These are phyloP conservation scores for Symbiodinium natans DNA, from an alignment of 73 alveolate genomes.

Conservation along the genomic window DNA sequence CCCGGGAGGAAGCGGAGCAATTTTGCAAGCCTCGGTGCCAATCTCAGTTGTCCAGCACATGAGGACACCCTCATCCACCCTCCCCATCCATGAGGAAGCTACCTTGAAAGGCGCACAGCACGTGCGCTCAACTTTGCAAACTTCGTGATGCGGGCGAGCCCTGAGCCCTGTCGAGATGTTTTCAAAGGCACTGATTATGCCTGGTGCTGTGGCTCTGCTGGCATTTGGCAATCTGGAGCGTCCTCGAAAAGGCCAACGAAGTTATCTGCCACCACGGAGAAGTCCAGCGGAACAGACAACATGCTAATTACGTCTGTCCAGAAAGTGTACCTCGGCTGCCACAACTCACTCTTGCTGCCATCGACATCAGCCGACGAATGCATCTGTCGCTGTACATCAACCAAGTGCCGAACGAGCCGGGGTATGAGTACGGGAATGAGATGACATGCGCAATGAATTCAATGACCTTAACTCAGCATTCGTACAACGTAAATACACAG, in stretches of 20 bases:
- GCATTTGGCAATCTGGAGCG: no score
- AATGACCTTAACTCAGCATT: background rate
- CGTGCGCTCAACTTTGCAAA: conserved; percentile 79
- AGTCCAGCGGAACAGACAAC: conserved; percentile 56
- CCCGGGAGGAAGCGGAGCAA: conserved; percentile 76
- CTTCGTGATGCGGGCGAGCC: conserved; percentile 53
- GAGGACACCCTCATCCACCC: background rate
- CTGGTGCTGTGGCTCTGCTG: no score
- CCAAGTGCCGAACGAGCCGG: background rate
- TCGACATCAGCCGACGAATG: no score
- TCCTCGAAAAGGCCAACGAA: conserved; percentile 74
- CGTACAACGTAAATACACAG: no score
- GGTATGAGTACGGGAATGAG: background rate
- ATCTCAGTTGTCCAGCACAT: background rate
- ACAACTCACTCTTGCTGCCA: background rate
- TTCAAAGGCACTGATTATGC: no score
- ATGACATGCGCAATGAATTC: background rate
- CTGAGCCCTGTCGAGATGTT: background rate
- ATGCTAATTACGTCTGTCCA: conserved; percentile 60
- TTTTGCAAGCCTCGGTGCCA: conserved; percentile 25
- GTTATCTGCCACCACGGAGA: conserved; percentile 63
- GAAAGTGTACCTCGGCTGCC: conserved; percentile 18
- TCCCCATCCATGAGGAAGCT: background rate
- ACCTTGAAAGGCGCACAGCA: conserved; percentile 55
- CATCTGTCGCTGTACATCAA: background rate